A percentile compares a stretch with the other conserved stretches of the same genome.
phyloP scores from a whole-genome alignment of 2,329 filamentous ascomycete genomes.

The Alternaria alternata region DNA sequence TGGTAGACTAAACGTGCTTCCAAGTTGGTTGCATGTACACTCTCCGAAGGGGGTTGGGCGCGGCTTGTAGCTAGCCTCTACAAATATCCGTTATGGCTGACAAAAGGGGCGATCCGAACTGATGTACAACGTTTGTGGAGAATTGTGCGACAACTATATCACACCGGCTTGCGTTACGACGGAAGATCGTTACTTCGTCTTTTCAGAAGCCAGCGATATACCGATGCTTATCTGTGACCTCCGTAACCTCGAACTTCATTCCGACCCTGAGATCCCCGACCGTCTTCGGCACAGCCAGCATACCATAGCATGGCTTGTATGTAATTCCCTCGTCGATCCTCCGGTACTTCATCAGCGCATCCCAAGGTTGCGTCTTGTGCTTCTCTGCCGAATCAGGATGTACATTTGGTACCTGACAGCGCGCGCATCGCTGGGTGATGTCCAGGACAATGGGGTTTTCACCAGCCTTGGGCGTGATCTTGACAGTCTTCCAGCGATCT shows the following conservation, averaged over 20 bases:
- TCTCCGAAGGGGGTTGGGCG: background rate
- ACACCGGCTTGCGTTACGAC: background rate
- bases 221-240: conserved; percentile 65
- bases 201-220: conserved; percentile 56
- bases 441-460: conserved; percentile 58
- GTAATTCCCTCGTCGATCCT: conserved; percentile 67
- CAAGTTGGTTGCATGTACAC: background rate
- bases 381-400: conserved; percentile 68
- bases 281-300: conserved; percentile 68
- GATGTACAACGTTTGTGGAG: background rate
- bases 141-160: background rate
- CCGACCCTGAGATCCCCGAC: conserved; percentile 66
- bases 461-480: conserved; percentile 46
- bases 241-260: conserved; percentile 65
- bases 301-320: conserved; percentile 73
- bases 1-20: background rate
- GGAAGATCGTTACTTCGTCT: background rate
- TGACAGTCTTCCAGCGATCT: conserved; percentile 69
- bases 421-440: conserved; percentile 65
- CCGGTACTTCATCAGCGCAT: conserved; percentile 67
- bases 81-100: background rate
- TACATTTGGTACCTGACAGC: conserved; percentile 72
- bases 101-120: background rate
- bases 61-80: background rate
- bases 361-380: conserved; percentile 68